These are phyloP conservation scores for Auricularia sp. DNA, from an alignment of 768 basidiomycete genomes.

Conservation along the genomic window DNA sequence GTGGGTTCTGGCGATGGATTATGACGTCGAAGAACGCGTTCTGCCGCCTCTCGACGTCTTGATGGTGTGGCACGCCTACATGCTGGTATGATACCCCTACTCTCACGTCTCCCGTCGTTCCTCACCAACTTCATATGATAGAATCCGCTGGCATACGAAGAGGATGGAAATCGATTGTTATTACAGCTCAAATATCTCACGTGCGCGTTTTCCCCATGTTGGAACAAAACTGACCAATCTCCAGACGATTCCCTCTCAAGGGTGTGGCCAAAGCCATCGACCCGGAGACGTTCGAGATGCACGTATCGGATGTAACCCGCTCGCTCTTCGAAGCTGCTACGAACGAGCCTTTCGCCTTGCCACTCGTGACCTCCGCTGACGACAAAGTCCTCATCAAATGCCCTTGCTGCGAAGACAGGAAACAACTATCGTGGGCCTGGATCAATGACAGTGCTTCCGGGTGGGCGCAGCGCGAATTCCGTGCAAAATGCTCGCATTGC, in stretches of 20 bases:
- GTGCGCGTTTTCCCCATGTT: no score
- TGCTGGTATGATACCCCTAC: not conserved
- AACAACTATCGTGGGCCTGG: not conserved
- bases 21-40: no score
- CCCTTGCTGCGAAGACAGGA: not conserved
- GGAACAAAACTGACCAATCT: no score
- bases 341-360: not conserved
- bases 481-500: not conserved
- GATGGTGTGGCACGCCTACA: no score
- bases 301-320: not conserved
- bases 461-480: not conserved
- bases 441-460: not conserved
- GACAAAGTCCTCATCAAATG: not conserved
- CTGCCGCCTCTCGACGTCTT: no score
- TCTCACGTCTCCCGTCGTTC: not conserved
- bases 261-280: not conserved
- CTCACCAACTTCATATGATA: no score
- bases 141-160: no score
- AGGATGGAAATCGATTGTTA: no score
- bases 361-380: not conserved
- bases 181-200: no score
- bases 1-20: no score
- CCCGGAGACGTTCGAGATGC: not conserved
- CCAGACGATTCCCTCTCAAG: not conserved
- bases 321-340: not conserved